Conservation (phyloP, 495 filamentous ascomycete genomes). For the Physcia stellaris region DNA sequence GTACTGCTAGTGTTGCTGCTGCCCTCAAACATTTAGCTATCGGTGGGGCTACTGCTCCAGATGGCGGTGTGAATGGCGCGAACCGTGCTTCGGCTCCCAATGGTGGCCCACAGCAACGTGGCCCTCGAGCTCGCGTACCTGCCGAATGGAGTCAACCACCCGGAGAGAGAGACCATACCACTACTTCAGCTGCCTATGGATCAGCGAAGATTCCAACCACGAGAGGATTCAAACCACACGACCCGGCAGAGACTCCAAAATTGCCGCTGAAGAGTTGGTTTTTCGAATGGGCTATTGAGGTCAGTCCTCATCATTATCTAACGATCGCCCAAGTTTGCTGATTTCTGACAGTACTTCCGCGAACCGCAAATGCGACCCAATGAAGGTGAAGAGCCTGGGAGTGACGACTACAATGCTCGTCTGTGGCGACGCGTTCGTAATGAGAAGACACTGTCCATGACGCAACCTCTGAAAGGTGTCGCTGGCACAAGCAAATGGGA, state of each 20-base stretch:
- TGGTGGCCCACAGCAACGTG: constrained; percentile 26
- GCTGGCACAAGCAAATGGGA: constrained; percentile 79
- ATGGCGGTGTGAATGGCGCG: constrained; percentile 17
- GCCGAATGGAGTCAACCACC: constrained; percentile 63
- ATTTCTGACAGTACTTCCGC: constrained; percentile 63
- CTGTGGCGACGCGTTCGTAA: constrained; percentile 90
- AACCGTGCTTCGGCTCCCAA: constrained; percentile 11
- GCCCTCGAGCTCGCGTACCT: constrained; percentile 42
- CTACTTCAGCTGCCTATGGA: constrained; percentile 57
- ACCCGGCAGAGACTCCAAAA: constrained; percentile 35
- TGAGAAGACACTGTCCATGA: constrained; percentile 78
- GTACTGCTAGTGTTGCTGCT: constrained; percentile 60
- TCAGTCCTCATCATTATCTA: constrained; percentile 17
- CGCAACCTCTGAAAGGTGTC: constrained; percentile 81
- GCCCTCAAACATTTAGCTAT: constrained; percentile 59
- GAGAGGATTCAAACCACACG: constrained; percentile 51
- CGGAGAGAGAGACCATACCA: constrained; percentile 61
- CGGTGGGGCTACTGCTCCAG: constrained; percentile 26
- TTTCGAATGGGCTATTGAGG: constrained; percentile 88
- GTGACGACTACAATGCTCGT: constrained; percentile 90
- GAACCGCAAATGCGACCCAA: constrained; percentile 97
- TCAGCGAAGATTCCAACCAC: constrained; percentile 63
- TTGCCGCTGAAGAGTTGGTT: constrained; percentile 75
- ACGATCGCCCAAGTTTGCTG: constrained; percentile 10
- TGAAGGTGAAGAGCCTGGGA: constrained; percentile 92